Evolutionary conservation across 129 eudicot genomes (phyloP), one percentile per base, ranked within the genome.

Genomic region (sunflower (Helianthus annuus)): DNA sequence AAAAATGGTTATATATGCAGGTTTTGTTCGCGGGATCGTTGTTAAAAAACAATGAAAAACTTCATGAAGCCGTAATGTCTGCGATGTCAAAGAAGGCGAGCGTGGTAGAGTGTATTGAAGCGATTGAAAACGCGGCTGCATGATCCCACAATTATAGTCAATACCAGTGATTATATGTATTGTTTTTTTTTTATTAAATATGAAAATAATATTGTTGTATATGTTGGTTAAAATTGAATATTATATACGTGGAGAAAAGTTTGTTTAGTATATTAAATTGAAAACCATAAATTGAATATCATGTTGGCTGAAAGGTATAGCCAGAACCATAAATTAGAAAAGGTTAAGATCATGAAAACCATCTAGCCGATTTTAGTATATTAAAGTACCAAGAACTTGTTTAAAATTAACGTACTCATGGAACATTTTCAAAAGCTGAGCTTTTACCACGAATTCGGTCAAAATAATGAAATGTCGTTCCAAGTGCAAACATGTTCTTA

Each of bases 31-130:
- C 99, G 27, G 99, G 83, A 44, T 95, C 99, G 5, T 76, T 95
- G 55, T 69, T 95, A 49, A 95, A 95, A 71, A 95, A 74, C 60
- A 95, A 95, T 78, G 70, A 67, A 52, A 81, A 72, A 55, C 85
- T 83, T 49, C 97, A 95, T 69, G 99, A 91, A 75, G 96, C 96
- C 11, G 73, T 91, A 16, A 88, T 91, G 61, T 79, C 87, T 19
- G 96, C 97, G 42, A 91, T 95, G 99, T 77, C 88, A 22, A 90
- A 82, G 54, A 91, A 88, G 71, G 91, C 94, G 11, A 76, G 88
- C 7, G 99, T 95, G n/a, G 34, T 88, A n/a, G 96, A 95, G 80
- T 91, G 97, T 85, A 95, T 95, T 42, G 83, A 95, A 83, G 90
- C 94, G 34, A 95, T 95, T 39, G 99, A 95, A 79, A 86, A 82